Conservation (phyloP, 2,329 filamentous ascomycete species). For the Diaporthe ampelina region DNA sequence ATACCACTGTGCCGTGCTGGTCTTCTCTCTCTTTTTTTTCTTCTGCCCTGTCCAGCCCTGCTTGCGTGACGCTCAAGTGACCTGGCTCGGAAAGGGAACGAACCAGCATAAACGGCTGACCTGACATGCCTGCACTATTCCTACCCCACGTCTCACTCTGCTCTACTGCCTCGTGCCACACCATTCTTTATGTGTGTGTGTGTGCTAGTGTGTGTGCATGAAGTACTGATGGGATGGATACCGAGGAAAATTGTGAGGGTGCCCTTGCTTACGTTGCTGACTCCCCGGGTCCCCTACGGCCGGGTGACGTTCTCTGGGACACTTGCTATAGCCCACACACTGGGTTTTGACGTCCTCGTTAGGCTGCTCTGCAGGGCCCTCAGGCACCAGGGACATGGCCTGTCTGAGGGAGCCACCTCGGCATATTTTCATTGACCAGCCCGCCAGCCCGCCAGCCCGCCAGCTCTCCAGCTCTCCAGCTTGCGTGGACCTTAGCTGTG, state of each 20-base stretch:
- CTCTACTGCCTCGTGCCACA: conserved; percentile 19
- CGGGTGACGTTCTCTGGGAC: conserved; percentile 20
- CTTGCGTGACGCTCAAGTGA: conserved; percentile 6
- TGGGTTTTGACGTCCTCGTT: conserved; percentile 14
- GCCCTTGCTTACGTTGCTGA: conserved; percentile 28
- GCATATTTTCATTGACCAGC: neutral
- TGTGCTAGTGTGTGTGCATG: too few relatives aligned
- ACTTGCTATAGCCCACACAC: neutral
- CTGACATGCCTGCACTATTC: conserved; percentile 1
- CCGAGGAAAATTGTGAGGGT: conserved; percentile 5
- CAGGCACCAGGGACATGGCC: conserved; percentile 17
- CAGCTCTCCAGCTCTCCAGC: neutral
- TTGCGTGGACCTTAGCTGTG: neutral
- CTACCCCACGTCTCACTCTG: conserved; percentile 33
- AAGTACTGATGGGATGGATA: conserved; percentile 10
- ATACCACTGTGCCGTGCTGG: neutral
- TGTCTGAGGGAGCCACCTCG: conserved; percentile 11
- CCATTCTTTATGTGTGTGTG: neutral
- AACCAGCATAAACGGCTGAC: conserved; percentile 9
- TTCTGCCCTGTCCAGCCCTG: too few relatives aligned
- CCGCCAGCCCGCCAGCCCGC: neutral
- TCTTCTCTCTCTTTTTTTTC: too few relatives aligned
- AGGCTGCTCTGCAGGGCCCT: neutral
- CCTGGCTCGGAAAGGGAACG: neutral
- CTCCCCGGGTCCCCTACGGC: conserved; percentile 18